Percentiles rank a stretch among this genome's conserved stretches.
phyloP scores from a whole-genome alignment of 2,329 filamentous ascomycete genomes.

The Cladosporium colombiae region DNA sequence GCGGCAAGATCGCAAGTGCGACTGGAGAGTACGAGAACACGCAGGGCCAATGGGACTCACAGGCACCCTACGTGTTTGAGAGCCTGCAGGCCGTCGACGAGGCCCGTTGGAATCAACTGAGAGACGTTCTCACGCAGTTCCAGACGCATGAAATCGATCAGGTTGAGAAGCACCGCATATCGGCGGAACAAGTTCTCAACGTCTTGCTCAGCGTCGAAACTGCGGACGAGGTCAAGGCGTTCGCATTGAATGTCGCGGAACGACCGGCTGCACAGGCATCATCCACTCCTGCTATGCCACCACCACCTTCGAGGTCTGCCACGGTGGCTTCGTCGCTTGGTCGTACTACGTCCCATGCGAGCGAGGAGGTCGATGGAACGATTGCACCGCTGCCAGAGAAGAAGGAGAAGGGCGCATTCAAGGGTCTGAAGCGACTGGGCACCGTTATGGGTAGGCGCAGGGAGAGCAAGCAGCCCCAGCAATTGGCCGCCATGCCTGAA shows the following conservation, averaged over 20 bases:
- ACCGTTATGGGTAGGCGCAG: slow-evolving; percentile 63
- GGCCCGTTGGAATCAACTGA: slow-evolving; percentile 81
- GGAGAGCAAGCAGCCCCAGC: slow-evolving; percentile 56
- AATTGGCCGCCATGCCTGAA: slow-evolving; percentile 35
- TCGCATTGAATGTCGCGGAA: slow-evolving; percentile 50
- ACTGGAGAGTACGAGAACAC: slow-evolving; percentile 73
- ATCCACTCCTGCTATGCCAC: slow-evolving; percentile 23
- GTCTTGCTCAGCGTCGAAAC: slow-evolving; percentile 84
- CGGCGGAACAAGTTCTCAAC: slow-evolving; percentile 78
- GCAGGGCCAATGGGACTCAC: slow-evolving; percentile 86
- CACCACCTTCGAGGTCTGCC: slow-evolving; percentile 29
- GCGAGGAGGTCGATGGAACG: background rate
- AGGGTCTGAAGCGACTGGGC: slow-evolving; percentile 58
- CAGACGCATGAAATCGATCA: slow-evolving; percentile 91
- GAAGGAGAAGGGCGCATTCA: slow-evolving; percentile 49
- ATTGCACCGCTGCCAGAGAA: slow-evolving; percentile 25
- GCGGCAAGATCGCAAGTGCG: slow-evolving; percentile 75
- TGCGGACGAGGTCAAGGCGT: slow-evolving; percentile 79
- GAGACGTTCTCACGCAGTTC: slow-evolving; percentile 87
- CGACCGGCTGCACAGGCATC: slow-evolving; percentile 20
- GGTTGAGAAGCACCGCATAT: slow-evolving; percentile 71
- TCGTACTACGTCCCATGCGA: slow-evolving; percentile 13
- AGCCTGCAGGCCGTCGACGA: slow-evolving; percentile 89
- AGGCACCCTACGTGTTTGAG: slow-evolving; percentile 93
- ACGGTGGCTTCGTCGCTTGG: slow-evolving; percentile 23